A percentile compares a stretch with the other conserved stretches of the same genome.
These are phyloP conservation scores for Hericium rajendrae DNA, from an alignment of 768 basidiomycete species.

Conservation along the genomic window DNA sequence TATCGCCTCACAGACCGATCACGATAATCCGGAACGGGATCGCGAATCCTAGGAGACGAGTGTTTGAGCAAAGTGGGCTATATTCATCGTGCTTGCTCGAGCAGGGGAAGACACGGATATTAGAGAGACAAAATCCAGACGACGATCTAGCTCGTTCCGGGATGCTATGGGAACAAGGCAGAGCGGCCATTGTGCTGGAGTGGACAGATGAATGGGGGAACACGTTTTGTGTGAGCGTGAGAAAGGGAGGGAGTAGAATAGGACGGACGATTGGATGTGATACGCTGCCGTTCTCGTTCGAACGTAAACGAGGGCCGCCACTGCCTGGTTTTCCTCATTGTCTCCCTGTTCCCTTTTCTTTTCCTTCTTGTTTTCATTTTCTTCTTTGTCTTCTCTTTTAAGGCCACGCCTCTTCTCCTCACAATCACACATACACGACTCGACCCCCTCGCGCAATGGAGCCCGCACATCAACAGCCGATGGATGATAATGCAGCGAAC, in stretches of 20 bases:
- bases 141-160: background rate
- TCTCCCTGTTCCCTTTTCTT: slow-evolving; percentile 23
- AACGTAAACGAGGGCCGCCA: slow-evolving; percentile 18
- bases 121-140: background rate
- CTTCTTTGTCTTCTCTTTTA: slow-evolving; percentile 22
- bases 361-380: slow-evolving; percentile 25
- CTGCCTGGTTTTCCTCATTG: slow-evolving; percentile 19
- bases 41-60: too few species aligned
- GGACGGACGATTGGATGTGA: background rate
- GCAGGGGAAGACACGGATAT: background rate
- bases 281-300: slow-evolving; percentile 13
- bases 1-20: too few species aligned
- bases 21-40: too few species aligned
- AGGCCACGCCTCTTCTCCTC: slow-evolving; percentile 9
- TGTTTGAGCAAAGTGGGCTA: too few species aligned
- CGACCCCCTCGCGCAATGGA: slow-evolving; percentile 19
- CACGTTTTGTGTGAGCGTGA: background rate
- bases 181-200: background rate
- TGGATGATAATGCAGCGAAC: slow-evolving; percentile 12
- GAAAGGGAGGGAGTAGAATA: slow-evolving; percentile 1
- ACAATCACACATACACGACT: slow-evolving; percentile 14
- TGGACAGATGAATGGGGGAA: background rate
- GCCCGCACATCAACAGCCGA: slow-evolving; percentile 16
- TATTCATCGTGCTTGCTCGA: too few species aligned
- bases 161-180: background rate